Percentiles rank a stretch among this genome's conserved stretches.
Conservation (phyloP, 1,284 basidiomycete genomes). For the Cronartium quercuum region DNA sequence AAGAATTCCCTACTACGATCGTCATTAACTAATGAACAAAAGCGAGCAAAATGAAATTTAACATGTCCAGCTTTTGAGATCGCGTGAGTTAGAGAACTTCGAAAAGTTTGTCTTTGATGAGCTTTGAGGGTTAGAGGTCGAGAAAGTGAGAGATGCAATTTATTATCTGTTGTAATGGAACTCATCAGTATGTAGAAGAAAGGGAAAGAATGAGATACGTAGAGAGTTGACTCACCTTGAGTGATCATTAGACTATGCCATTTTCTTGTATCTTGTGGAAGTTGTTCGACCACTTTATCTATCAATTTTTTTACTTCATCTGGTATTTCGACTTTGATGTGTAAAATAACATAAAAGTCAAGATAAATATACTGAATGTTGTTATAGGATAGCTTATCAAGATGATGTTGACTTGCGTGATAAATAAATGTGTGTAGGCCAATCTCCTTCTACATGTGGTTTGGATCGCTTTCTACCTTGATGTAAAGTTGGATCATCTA, state of each 20-base stretch:
- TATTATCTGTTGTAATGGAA: not conserved
- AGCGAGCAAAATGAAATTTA: conserved; percentile 13
- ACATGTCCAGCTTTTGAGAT: not conserved
- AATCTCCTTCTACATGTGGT: conserved; percentile 74
- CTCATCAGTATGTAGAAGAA: not conserved
- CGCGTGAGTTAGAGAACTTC: not conserved
- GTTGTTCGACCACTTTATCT: not conserved
- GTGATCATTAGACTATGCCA: not conserved
- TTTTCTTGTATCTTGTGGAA: not conserved
- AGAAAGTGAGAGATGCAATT: conserved; percentile 6
- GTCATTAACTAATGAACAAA: conserved; percentile 13
- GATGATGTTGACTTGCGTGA: conserved; percentile 40
- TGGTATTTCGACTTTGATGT: not conserved
- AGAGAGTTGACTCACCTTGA: not conserved
- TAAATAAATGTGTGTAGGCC: conserved; percentile 66
- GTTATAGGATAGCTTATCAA: not conserved
- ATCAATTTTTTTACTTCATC: not conserved
- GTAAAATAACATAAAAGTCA: not conserved
- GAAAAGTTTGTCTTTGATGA: not conserved
- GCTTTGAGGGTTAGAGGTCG: not conserved
- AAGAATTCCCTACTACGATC: conserved; percentile 5
- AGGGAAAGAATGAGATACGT: not conserved
- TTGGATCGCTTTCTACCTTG: conserved; percentile 67
- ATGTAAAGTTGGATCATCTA: conserved; percentile 64
- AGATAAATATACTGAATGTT: not conserved